Conservation (phyloP, 2,329 filamentous ascomycete species). For the Aspergillus proliferans region DNA sequence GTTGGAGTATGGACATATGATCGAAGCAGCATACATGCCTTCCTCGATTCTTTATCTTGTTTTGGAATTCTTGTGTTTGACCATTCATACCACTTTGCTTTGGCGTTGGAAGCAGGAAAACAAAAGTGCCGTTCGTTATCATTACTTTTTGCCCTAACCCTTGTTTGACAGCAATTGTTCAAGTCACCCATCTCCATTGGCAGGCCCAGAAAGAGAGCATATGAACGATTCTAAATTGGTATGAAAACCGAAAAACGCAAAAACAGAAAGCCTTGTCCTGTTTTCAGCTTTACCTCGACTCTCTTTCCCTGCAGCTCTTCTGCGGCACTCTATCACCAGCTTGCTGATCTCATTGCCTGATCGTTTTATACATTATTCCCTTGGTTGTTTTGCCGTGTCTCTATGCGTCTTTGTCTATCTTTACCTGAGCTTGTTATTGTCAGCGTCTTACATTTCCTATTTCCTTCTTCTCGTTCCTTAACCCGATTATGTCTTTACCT, state of each 20-base stretch:
- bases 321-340: neutral
- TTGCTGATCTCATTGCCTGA: neutral
- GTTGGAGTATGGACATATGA: conserved; percentile 42
- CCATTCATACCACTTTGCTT: neutral
- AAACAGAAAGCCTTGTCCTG: no score
- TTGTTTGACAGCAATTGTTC: neutral
- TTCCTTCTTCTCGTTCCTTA: no score
- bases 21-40: neutral
- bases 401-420: neutral
- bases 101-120: conserved; percentile 1
- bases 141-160: neutral
- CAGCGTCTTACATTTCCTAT: neutral
- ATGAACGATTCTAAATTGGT: neutral
- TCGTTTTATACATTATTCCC: neutral
- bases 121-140: neutral
- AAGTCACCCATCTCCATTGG: neutral
- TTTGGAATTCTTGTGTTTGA: conserved; percentile 1
- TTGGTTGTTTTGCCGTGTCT: neutral
- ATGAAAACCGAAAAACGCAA: no score
- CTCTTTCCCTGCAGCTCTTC: neutral
- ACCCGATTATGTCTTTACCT: neutral
- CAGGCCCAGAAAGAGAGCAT: neutral
- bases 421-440: neutral
- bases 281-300: neutral
- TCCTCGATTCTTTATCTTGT: neutral